Percentiles rank a stretch among this genome's conserved stretches.
phyloP scores from a whole-genome alignment of 2,329 filamentous ascomycete genomes.

The Fusarium tricinctum region DNA sequence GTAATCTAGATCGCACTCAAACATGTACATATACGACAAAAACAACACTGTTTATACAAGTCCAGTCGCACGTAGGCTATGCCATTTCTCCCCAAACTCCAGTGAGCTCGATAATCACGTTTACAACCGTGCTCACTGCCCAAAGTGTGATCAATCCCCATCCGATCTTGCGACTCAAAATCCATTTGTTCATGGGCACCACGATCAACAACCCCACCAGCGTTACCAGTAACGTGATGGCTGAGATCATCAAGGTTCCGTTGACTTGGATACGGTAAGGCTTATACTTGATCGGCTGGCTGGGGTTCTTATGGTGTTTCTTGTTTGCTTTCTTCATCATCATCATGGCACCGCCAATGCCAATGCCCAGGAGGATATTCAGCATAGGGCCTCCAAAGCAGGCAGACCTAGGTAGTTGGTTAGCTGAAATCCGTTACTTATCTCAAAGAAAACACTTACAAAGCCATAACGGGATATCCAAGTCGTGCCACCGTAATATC shows the following conservation, averaged over 20 bases:
- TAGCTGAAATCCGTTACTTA: conserved; percentile 7
- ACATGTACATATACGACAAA: not conserved
- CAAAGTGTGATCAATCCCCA: conserved; percentile 85
- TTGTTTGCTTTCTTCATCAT: conserved; percentile 78
- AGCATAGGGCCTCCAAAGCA: conserved; percentile 99
- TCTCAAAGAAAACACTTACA: conserved; percentile 62
- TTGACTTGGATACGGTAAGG: conserved; percentile 88
- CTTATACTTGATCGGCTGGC: conserved; percentile 74
- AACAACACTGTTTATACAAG: conserved; percentile 9
- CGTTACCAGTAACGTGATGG: conserved; percentile 85
- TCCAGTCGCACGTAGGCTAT: conserved; percentile 4
- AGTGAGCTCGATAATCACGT: conserved; percentile 83
- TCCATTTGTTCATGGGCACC: conserved; percentile 89
- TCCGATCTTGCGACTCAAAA: conserved; percentile 86
- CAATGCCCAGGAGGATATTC: conserved; percentile 95
- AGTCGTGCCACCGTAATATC: conserved; percentile 94
- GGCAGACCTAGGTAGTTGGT: conserved; percentile 70
- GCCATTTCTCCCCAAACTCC: conserved; percentile 62
- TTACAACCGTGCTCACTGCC: conserved; percentile 82
- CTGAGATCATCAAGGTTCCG: conserved; percentile 86
- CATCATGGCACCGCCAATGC: conserved; percentile 91
- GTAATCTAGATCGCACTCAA: conserved; percentile 14
- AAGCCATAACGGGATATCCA: conserved; percentile 95
- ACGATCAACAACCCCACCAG: conserved; percentile 82
- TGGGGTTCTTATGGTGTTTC: conserved; percentile 76